Evolutionary conservation across 352 stramenopile species (phyloP).

Genomic region (Phytophthora melonis): DNA sequence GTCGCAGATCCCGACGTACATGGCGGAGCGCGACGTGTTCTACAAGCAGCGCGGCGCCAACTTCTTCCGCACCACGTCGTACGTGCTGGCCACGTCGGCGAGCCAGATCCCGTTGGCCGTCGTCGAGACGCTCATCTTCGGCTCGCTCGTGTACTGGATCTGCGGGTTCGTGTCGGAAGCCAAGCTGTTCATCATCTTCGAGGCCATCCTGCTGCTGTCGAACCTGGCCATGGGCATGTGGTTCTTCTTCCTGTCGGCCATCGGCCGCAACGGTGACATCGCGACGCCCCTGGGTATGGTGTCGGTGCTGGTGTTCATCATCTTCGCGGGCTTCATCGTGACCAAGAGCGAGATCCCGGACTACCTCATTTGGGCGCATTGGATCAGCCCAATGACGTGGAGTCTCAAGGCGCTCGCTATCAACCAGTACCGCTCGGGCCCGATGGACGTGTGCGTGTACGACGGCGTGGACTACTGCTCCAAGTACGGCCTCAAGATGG

Average conservation of each 20-base stretch:
- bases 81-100: conserved; percentile 59
- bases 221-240: conserved; percentile 59
- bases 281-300: conserved; percentile 53
- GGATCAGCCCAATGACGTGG: conserved; percentile 66
- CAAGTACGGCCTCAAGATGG: conserved; percentile 33
- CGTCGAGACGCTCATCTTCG: conserved; percentile 78
- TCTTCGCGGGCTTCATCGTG: conserved; percentile 63
- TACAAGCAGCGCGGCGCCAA: conserved; percentile 88
- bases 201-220: conserved; percentile 49
- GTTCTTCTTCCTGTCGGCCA: conserved; percentile 57
- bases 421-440: conserved; percentile 51
- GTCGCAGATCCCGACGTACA: conserved; percentile 71
- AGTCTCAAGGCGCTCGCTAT: conserved; percentile 48
- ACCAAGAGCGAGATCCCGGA: conserved; percentile 58
- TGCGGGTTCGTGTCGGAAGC: conserved; percentile 61
- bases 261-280: conserved; percentile 38
- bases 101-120: conserved; percentile 49
- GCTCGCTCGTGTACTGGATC: conserved; percentile 84
- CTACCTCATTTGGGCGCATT: conserved; percentile 65
- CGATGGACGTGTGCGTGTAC: conserved; percentile 44
- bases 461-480: conserved; percentile 45
- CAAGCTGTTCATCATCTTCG: conserved; percentile 49
- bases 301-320: conserved; percentile 50
- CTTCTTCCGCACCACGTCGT: conserved; percentile 69
- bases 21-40: conserved; percentile 66